Evolutionary conservation across 306 rosid species (phyloP).

Genomic region (Gillenia trifoliata): DNA sequence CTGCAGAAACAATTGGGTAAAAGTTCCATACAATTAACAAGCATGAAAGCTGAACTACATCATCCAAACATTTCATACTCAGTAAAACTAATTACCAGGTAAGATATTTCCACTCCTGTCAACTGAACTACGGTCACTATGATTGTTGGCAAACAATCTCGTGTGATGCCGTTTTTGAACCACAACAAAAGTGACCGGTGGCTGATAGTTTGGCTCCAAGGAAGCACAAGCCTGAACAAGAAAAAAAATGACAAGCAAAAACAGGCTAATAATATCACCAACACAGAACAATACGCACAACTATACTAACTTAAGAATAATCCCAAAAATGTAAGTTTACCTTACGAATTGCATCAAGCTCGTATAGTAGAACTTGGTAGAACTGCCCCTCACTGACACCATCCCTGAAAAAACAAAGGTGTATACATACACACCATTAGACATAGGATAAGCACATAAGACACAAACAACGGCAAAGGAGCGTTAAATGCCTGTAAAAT

Average conservation of each 20-base stretch:
- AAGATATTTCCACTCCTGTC: slow-evolving; percentile 92
- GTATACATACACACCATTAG: not conserved
- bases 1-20: slow-evolving; percentile 31
- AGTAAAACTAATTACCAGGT: slow-evolving; percentile 51
- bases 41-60: not conserved
- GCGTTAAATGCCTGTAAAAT: slow-evolving; percentile 59
- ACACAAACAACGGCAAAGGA: not conserved
- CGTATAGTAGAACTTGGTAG: slow-evolving; percentile 86
- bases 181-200: slow-evolving; percentile 95
- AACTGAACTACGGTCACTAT: slow-evolving; percentile 50
- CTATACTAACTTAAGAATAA: not conserved
- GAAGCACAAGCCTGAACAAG: slow-evolving; percentile 79
- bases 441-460: not conserved
- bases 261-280: not conserved
- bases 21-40: not conserved
- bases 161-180: slow-evolving; percentile 98
- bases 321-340: slow-evolving; percentile 22
- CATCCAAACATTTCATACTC: too few relatives aligned
- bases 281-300: not conserved
- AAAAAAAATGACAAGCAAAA: not conserved
- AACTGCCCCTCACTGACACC: slow-evolving; percentile 98
- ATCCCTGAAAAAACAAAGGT: slow-evolving; percentile 51
- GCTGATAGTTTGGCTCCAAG: slow-evolving; percentile 90
- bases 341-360: slow-evolving; percentile 92
- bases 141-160: slow-evolving; percentile 80